Evolutionary conservation across 192 early-diverging fungal genomes (phyloP).

Genomic region (Haplosporangium gracile): DNA sequence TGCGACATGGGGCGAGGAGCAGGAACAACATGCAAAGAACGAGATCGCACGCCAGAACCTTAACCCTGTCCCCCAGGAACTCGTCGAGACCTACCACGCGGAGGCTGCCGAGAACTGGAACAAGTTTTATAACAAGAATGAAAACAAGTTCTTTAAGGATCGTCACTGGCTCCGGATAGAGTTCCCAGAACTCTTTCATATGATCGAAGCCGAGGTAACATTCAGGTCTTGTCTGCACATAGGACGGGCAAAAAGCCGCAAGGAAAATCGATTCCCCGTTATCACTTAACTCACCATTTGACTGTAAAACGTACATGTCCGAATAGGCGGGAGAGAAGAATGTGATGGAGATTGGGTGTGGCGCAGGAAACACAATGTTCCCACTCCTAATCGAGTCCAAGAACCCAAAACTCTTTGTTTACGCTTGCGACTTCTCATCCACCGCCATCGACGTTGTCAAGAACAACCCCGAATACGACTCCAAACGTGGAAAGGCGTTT

Average conservation of each 20-base stretch:
- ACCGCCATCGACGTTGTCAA: conserved; percentile 96
- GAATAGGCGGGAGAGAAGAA: conserved; percentile 64
- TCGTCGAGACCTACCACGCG: conserved; percentile 59
- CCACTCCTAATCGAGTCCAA: conserved; percentile 84
- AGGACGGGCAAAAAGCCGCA: neutral
- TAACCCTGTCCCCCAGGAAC: conserved; percentile 75
- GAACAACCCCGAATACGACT: conserved; percentile 76
- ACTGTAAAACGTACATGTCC: neutral
- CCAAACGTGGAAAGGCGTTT: conserved; percentile 84
- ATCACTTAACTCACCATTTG: neutral
- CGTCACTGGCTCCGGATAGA: conserved; percentile 95
- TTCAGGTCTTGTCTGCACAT: neutral
- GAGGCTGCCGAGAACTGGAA: conserved; percentile 77
- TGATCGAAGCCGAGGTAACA: conserved; percentile 58
- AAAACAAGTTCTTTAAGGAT: conserved; percentile 97
- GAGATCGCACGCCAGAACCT: conserved; percentile 81
- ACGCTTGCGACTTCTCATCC: conserved; percentile 92
- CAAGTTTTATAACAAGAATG: conserved; percentile 87
- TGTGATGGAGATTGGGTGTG: conserved; percentile 97
- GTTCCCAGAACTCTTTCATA: conserved; percentile 89
- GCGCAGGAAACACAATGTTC: conserved; percentile 96
- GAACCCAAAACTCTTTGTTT: conserved; percentile 87
- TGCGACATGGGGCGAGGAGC: conserved; percentile 89
- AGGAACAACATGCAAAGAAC: conserved; percentile 80
- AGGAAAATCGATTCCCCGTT: neutral